These are phyloP conservation scores for Diplosphaera chodatii DNA, from an alignment of 139 green algal genomes.

Conservation along the genomic window DNA sequence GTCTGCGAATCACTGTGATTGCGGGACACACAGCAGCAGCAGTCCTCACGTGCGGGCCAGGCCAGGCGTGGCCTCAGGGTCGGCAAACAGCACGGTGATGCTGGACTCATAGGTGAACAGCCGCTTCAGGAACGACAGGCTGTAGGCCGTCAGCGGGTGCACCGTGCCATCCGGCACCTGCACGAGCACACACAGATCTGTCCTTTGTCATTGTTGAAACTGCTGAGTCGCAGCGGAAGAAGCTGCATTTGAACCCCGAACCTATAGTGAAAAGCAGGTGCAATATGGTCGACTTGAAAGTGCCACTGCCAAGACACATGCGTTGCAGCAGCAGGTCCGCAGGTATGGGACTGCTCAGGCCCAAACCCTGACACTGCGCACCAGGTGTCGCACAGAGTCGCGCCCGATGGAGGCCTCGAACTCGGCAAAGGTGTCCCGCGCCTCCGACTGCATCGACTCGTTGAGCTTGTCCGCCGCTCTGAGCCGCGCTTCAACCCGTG, in stretches of 20 bases:
- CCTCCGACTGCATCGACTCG: constrained; percentile 8
- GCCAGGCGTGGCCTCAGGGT: background rate
- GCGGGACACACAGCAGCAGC: no score
- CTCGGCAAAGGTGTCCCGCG: constrained; percentile 26
- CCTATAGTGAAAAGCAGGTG: no score
- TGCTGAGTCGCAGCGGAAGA: no score
- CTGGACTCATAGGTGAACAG: constrained; percentile 23
- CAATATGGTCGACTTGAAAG: no score
- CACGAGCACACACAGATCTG: constrained; percentile 14
- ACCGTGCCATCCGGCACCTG: constrained; percentile 56
- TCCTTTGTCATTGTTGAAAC: no score
- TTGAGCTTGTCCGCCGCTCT: constrained; percentile 15
- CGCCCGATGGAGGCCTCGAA: constrained; percentile 35
- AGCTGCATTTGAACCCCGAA: no score
- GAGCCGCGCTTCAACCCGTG: background rate
- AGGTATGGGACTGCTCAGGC: no score
- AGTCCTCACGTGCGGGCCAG: background rate
- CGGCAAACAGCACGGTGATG: constrained; percentile 22
- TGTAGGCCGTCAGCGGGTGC: constrained; percentile 54
- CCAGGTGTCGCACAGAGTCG: constrained; percentile 16
- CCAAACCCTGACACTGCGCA: no score
- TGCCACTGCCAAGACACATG: no score
- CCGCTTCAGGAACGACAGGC: constrained; percentile 51
- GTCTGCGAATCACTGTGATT: no score
- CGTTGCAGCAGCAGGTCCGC: no score